A percentile compares a stretch with the other conserved stretches of the same genome.
phyloP scores from a whole-genome alignment of 441 rosid species.

The Manihot esculenta region DNA sequence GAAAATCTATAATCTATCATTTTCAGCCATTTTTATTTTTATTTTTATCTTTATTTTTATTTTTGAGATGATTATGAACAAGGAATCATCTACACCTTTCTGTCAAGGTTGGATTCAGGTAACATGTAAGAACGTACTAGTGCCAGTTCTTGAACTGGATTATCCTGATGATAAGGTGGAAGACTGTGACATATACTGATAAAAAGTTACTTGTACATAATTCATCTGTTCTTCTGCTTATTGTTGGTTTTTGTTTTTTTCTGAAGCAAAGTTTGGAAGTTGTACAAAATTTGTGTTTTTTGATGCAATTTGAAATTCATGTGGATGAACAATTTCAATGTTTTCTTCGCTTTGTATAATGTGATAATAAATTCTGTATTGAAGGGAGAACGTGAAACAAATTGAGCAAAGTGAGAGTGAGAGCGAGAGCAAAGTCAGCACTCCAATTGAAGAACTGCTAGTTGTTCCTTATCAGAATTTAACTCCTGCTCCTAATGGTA shows the following conservation, averaged over 20 bases:
- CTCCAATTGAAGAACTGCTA: constrained; percentile 39
- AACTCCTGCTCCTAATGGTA: constrained; percentile 46
- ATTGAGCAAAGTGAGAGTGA: constrained; percentile 21
- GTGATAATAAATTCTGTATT: constrained; percentile 26
- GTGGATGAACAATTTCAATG: not conserved
- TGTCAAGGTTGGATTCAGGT: not conserved
- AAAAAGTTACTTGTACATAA: not conserved
- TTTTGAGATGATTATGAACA: not conserved
- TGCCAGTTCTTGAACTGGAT: not conserved
- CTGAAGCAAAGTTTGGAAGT: not conserved
- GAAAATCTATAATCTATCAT: not conserved
- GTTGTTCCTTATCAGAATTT: constrained; percentile 51
- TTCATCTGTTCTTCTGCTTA: not conserved
- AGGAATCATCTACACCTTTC: not conserved
- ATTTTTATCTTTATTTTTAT: too few relatives aligned
- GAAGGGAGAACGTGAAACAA: constrained; percentile 39
- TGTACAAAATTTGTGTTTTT: not conserved
- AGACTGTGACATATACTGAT: not conserved
- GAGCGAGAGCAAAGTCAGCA: constrained; percentile 24
- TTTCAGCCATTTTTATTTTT: too few relatives aligned
- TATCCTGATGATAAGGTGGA: not conserved
- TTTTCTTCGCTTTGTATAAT: constrained; percentile 17
- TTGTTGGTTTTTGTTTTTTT: not conserved
- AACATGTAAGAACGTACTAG: too few relatives aligned
- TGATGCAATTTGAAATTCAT: not conserved